Evolutionary conservation across 495 filamentous ascomycete genomes (phyloP).

Genomic region (Hypoxylon subgilvum): DNA sequence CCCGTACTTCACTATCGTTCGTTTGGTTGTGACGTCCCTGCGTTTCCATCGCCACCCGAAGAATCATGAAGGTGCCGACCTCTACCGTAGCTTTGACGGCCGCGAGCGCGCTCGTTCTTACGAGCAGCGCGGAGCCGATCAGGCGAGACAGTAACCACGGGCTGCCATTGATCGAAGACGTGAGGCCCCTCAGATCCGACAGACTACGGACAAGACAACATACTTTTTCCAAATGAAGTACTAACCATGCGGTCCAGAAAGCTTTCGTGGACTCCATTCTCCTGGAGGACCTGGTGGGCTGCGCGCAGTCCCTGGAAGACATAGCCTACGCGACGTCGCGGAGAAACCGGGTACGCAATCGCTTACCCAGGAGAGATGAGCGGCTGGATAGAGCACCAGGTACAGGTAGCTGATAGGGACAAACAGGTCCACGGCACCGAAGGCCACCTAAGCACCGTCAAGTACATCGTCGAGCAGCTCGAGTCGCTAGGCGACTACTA

Average conservation of each 20-base stretch:
- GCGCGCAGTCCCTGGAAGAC: conserved; percentile 53
- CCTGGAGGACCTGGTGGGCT: conserved; percentile 47
- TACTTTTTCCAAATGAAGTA: not conserved
- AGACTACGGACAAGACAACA: not conserved
- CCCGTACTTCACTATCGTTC: not conserved
- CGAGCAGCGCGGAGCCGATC: conserved; percentile 30
- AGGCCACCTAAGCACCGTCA: conserved; percentile 68
- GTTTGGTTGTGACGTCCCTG: not conserved
- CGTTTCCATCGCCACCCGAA: not conserved
- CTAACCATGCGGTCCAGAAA: conserved; percentile 23
- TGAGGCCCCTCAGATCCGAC: conserved; percentile 1
- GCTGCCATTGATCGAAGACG: conserved; percentile 32
- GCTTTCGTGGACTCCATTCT: conserved; percentile 28
- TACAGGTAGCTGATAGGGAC: conserved; percentile 14
- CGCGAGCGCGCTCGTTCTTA: conserved; percentile 19
- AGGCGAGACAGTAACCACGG: conserved; percentile 8
- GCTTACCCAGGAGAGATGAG: not conserved
- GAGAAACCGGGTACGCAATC: conserved; percentile 34
- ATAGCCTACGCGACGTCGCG: conserved; percentile 44
- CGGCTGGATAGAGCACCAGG: too few species aligned
- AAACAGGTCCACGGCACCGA: conserved; percentile 66
- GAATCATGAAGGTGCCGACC: conserved; percentile 23
- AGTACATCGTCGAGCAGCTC: conserved; percentile 64
- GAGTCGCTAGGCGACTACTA: conserved; percentile 60
- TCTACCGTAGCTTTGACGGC: conserved; percentile 21